Evolutionary conservation across 2,329 filamentous ascomycete species (phyloP).

Genomic region (Ascochyta clinopodiicola): DNA sequence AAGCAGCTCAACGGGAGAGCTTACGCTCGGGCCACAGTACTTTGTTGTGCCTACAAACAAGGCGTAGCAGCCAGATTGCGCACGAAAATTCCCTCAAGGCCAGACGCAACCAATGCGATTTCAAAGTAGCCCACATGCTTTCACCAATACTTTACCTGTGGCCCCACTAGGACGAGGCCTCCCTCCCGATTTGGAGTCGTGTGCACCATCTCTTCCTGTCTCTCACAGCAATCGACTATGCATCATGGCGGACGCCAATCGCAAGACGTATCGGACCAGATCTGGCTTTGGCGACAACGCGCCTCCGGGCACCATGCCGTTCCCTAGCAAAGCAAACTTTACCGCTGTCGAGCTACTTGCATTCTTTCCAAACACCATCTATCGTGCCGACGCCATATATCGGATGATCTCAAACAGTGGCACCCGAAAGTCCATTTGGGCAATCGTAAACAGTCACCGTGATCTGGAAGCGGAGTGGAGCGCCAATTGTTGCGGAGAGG

Average conservation of each 20-base stretch:
- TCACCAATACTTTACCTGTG: neutral
- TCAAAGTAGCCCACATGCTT: neutral
- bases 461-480: slow-evolving; percentile 16
- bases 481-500: slow-evolving; percentile 19
- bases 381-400: slow-evolving; percentile 29
- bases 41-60: slow-evolving; percentile 13
- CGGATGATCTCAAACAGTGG: slow-evolving; percentile 31
- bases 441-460: slow-evolving; percentile 27
- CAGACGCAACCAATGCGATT: neutral
- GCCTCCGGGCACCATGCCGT: slow-evolving; percentile 21
- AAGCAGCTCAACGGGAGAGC: slow-evolving; percentile 7
- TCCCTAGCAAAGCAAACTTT: slow-evolving; percentile 19
- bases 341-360: slow-evolving; percentile 32
- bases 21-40: slow-evolving; percentile 18
- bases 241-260: slow-evolving; percentile 1
- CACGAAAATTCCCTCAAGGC: slow-evolving; percentile 2
- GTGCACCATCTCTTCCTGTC: neutral
- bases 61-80: slow-evolving; percentile 6
- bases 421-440: slow-evolving; percentile 12
- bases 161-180: neutral
- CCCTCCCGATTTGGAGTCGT: too few species aligned
- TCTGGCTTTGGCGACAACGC: slow-evolving; percentile 14
- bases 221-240: neutral
- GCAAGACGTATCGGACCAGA: neutral
- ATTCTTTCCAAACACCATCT: slow-evolving; percentile 32